A percentile compares a stretch with the other conserved stretches of the same genome.
phyloP scores from a whole-genome alignment of 1,284 basidiomycete species.

The Marasmius tenuissimus region DNA sequence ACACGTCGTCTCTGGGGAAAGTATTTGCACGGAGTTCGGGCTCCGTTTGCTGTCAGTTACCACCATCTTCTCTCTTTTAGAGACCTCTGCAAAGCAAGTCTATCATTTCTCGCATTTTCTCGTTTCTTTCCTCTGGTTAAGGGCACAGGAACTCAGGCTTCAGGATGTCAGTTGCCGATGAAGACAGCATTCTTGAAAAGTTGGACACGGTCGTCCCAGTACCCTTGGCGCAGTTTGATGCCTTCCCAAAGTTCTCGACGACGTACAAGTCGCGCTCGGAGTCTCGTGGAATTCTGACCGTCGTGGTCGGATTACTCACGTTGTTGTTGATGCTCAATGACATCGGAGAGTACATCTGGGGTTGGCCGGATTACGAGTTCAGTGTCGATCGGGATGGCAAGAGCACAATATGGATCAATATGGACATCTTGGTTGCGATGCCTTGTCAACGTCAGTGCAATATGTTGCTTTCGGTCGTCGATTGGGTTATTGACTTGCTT shows the following conservation, averaged over 20 bases:
- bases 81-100: background rate
- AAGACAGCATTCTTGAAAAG: slow-evolving; percentile 47
- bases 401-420: slow-evolving; percentile 78
- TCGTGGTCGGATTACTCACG: slow-evolving; percentile 75
- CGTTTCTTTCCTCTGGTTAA: background rate
- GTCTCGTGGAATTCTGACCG: slow-evolving; percentile 85
- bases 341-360: slow-evolving; percentile 87
- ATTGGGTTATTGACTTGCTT: slow-evolving; percentile 9
- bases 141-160: background rate
- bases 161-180: slow-evolving; percentile 19
- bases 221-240: slow-evolving; percentile 65
- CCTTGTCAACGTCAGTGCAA: slow-evolving; percentile 81
- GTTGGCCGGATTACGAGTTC: slow-evolving; percentile 87
- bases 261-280: slow-evolving; percentile 87
- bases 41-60: too few species aligned
- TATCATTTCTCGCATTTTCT: background rate
- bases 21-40: too few species aligned
- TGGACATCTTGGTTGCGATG: slow-evolving; percentile 91
- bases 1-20: too few species aligned
- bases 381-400: slow-evolving; percentile 69
- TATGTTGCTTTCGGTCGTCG: background rate
- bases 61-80: background rate
- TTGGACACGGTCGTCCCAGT: slow-evolving; percentile 60
- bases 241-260: slow-evolving; percentile 87
- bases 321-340: slow-evolving; percentile 84